These are phyloP conservation scores for Venturia effusa DNA, from an alignment of 2,329 filamentous ascomycete species.

Conservation along the genomic window DNA sequence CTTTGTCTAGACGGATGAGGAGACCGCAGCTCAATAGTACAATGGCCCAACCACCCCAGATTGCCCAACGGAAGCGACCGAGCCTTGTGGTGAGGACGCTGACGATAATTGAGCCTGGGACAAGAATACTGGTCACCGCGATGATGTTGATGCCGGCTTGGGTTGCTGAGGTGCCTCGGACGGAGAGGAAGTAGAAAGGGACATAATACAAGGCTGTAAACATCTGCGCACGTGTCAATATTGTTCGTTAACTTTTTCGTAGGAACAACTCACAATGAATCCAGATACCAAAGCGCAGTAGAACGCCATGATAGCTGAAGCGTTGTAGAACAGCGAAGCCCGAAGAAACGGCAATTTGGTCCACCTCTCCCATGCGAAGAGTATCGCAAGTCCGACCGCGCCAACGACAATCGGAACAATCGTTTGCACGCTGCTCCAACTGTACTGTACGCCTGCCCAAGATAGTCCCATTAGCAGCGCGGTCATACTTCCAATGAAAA, in stretches of 20 bases:
- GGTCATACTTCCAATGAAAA: constrained; percentile 29
- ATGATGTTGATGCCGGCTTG: constrained; percentile 29
- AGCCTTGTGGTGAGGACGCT: constrained; percentile 18
- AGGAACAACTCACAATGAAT: constrained; percentile 25
- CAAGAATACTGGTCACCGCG: constrained; percentile 24
- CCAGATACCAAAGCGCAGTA: constrained; percentile 31
- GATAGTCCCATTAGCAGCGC: constrained; percentile 32
- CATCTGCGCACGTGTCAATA: constrained; percentile 21
- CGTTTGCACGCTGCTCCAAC: constrained; percentile 30
- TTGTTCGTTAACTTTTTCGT: neutral
- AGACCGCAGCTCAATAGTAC: constrained; percentile 27
- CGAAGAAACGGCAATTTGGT: constrained; percentile 26
- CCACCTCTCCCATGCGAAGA: constrained; percentile 27
- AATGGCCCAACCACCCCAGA: constrained; percentile 32
- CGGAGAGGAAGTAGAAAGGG: constrained; percentile 30
- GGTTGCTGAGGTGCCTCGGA: constrained; percentile 23
- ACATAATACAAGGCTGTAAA: constrained; percentile 32
- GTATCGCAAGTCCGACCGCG: constrained; percentile 18
- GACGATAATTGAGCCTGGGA: constrained; percentile 20
- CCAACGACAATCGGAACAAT: constrained; percentile 30
- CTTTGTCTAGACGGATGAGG: constrained; percentile 22
- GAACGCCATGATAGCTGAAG: constrained; percentile 28
- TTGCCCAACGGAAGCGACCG: constrained; percentile 28
- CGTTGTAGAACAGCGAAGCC: constrained; percentile 26
- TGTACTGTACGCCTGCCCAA: constrained; percentile 30